phyloP scores from a whole-genome alignment of 345 rosid genomes.

The Melastoma malabathricum region DNA sequence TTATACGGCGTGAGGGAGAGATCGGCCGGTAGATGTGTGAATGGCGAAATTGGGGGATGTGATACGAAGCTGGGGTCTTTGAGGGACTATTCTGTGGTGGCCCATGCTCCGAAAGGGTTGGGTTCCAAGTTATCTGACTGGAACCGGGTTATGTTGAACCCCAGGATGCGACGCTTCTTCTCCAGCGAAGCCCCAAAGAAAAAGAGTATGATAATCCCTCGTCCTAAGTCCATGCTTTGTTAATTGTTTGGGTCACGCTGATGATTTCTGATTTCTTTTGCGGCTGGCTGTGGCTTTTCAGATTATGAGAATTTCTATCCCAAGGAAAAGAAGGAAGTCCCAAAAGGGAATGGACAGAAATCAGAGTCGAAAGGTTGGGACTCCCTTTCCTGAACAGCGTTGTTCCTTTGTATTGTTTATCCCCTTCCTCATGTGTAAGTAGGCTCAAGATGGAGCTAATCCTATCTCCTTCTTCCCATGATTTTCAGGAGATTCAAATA shows the following conservation, averaged over 20 bases:
- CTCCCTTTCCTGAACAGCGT: background rate
- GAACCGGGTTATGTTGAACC: conserved; percentile 49
- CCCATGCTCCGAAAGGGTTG: conserved; percentile 24
- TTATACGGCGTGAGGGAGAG: conserved; percentile 19
- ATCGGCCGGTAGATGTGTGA: conserved; percentile 17
- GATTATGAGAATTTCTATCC: conserved; percentile 85
- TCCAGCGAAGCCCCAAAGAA: conserved; percentile 62
- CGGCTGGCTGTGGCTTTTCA: conserved; percentile 11
- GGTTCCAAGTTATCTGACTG: conserved; percentile 24
- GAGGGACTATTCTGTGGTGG: conserved; percentile 43
- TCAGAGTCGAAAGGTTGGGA: conserved; percentile 65
- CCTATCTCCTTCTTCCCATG: background rate
- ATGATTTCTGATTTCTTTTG: background rate
- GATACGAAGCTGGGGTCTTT: conserved; percentile 36
- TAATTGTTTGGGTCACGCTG: too few species aligned
- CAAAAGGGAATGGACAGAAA: conserved; percentile 64
- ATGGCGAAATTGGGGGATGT: conserved; percentile 12
- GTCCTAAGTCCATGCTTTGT: too few species aligned
- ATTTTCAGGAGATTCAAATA: conserved; percentile 56
- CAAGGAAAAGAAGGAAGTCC: conserved; percentile 67
- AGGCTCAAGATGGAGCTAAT: background rate
- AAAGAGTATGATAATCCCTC: conserved; percentile 33
- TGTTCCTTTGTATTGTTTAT: too few species aligned
- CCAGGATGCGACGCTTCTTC: conserved; percentile 47
- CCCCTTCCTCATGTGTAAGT: too few species aligned